phyloP scores from a whole-genome alignment of 148 eudicot genomes.

The Nepenthes mirabilis region DNA sequence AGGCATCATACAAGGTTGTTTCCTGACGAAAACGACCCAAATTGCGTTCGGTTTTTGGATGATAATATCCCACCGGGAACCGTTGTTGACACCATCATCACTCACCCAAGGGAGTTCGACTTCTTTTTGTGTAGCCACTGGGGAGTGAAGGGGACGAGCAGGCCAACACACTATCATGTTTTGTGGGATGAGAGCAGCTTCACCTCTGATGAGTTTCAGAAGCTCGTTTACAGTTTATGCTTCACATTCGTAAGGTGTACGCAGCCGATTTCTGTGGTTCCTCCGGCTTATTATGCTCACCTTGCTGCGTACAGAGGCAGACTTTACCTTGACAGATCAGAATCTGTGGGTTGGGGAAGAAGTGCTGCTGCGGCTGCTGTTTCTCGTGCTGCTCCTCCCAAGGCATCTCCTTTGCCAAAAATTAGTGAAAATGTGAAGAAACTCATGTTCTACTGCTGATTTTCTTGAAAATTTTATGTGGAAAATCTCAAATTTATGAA shows the following conservation, averaged over 20 bases:
- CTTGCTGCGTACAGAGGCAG: constrained; percentile 93
- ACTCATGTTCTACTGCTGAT: constrained; percentile 88
- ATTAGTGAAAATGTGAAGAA: constrained; percentile 80
- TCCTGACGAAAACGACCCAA: constrained; percentile 37
- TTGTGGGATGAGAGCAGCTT: constrained; percentile 79
- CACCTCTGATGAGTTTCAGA: constrained; percentile 81
- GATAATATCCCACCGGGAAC: constrained; percentile 86
- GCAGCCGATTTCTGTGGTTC: constrained; percentile 86
- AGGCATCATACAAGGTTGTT: constrained; percentile 87
- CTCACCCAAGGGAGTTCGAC: constrained; percentile 78
- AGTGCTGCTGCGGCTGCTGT: constrained; percentile 15
- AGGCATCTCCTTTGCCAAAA: constrained; percentile 60
- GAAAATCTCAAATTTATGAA: too few relatives aligned
- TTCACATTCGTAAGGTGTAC: constrained; percentile 91
- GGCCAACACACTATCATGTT: constrained; percentile 83
- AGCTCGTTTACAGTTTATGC: constrained; percentile 69
- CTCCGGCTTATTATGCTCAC: constrained; percentile 92
- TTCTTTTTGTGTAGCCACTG: constrained; percentile 90
- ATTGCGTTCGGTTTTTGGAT: constrained; percentile 16
- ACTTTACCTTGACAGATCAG: constrained; percentile 57
- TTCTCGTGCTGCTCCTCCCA: constrained; percentile 40
- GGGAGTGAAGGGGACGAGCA: constrained; percentile 83
- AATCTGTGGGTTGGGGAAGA: constrained; percentile 15
- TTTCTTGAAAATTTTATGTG: background rate
- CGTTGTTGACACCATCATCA: constrained; percentile 76